Percentiles rank a stretch among this genome's conserved stretches.
Evolutionary conservation across 768 basidiomycete genomes (phyloP).

Genomic region (Xanthoconium stramineum): DNA sequence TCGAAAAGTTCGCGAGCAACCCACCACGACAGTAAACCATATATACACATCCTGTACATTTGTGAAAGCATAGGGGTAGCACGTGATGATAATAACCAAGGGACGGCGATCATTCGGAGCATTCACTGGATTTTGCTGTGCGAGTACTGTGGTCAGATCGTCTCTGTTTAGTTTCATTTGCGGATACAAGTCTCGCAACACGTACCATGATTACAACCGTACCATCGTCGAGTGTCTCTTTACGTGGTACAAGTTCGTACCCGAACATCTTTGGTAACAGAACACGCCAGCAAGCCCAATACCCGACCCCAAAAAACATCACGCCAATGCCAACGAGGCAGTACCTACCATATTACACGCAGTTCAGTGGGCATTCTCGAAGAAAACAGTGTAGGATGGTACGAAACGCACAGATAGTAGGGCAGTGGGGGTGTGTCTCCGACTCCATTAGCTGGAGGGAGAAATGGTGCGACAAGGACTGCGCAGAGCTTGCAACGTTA

Average conservation of each 20-base stretch:
- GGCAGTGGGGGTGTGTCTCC: constrained; percentile 62
- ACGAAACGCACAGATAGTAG: constrained; percentile 47
- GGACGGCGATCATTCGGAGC: too few relatives aligned
- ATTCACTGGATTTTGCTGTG: neutral
- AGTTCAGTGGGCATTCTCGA: neutral
- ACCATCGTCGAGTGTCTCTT: constrained; percentile 47
- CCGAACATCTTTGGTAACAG: constrained; percentile 46
- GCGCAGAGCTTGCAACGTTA: neutral
- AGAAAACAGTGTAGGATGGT: constrained; percentile 27
- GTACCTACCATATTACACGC: too few relatives aligned
- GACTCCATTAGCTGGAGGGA: constrained; percentile 49
- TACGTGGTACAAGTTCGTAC: constrained; percentile 45
- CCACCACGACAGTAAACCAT: too few relatives aligned
- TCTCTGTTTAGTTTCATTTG: too few relatives aligned
- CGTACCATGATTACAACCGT: constrained; percentile 46
- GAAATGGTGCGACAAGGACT: constrained; percentile 56
- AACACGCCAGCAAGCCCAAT: constrained; percentile 24
- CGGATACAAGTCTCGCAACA: too few relatives aligned
- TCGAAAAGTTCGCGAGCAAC: too few relatives aligned
- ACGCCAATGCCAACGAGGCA: constrained; percentile 18
- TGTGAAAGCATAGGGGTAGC: too few relatives aligned
- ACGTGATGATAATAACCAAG: too few relatives aligned
- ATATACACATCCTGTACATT: too few relatives aligned
- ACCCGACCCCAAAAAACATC: too few relatives aligned
- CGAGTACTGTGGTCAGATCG: constrained; percentile 1